Evolutionary conservation across 1,284 basidiomycete species (phyloP).

Genomic region (Moesziomyces parantarcticus): DNA sequence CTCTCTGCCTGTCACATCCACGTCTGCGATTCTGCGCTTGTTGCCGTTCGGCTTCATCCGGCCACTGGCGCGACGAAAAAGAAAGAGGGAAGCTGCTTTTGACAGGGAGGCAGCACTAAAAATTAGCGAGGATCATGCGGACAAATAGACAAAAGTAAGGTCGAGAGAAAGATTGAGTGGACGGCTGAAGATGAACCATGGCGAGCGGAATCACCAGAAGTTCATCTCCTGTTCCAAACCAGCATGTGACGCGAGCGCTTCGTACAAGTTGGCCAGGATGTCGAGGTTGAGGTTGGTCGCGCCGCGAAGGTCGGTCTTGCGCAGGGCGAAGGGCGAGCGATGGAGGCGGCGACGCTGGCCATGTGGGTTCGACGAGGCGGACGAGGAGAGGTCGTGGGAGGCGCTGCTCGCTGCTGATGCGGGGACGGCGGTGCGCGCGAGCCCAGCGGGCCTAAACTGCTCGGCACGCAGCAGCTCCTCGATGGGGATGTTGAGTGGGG

Average conservation of each 20-base stretch:
- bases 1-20: background rate
- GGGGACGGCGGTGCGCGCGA: background rate
- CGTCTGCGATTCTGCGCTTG: background rate
- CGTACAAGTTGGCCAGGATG: constrained; percentile 14
- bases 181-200: background rate
- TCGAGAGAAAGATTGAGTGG: background rate
- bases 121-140: background rate
- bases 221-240: constrained; percentile 22
- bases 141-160: background rate
- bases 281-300: constrained; percentile 30
- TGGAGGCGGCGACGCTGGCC: constrained; percentile 1
- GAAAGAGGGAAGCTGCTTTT: background rate
- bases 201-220: constrained; percentile 16
- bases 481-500: constrained; percentile 47
- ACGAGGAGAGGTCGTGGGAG: constrained; percentile 8
- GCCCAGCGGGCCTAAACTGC: constrained; percentile 17
- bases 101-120: background rate
- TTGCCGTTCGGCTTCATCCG: too few species aligned
- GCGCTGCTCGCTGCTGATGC: constrained; percentile 9
- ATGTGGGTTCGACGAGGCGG: constrained; percentile 8
- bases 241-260: constrained; percentile 15
- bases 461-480: constrained; percentile 37
- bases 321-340: constrained; percentile 9
- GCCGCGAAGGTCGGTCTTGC: constrained; percentile 29
- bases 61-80: too few species aligned